Percentiles rank a stretch among this genome's conserved stretches.
These are phyloP conservation scores for Penicillium subrubescens DNA, from an alignment of 495 filamentous ascomycete species.

Conservation along the genomic window DNA sequence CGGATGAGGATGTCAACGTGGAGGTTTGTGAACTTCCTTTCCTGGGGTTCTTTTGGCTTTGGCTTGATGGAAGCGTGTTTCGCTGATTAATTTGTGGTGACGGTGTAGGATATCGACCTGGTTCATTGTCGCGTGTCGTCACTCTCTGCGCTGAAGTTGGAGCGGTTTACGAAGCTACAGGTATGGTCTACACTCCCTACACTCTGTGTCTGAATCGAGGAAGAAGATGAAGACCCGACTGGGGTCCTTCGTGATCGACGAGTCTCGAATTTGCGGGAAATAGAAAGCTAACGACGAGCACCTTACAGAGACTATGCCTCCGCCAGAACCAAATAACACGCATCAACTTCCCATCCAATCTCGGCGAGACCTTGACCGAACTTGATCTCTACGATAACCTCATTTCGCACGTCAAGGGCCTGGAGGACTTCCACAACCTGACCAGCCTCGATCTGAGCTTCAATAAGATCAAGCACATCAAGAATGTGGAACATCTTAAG, in stretches of 20 bases:
- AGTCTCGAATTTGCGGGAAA: not conserved
- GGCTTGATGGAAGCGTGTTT: not conserved
- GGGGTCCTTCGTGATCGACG: not conserved
- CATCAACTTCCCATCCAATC: constrained; percentile 64
- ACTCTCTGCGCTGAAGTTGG: constrained; percentile 74
- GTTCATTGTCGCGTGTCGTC: constrained; percentile 82
- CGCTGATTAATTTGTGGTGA: constrained; percentile 15
- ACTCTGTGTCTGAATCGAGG: not conserved
- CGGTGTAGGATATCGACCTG: constrained; percentile 79
- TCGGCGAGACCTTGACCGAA: constrained; percentile 71
- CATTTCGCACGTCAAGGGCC: constrained; percentile 82
- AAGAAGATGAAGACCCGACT: not conserved
- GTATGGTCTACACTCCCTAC: constrained; percentile 33
- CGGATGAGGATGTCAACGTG: constrained; percentile 60
- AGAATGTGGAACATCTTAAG: constrained; percentile 76
- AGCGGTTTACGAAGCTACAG: constrained; percentile 76
- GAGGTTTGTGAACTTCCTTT: constrained; percentile 44
- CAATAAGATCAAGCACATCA: constrained; percentile 99
- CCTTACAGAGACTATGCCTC: constrained; percentile 73
- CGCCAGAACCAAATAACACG: constrained; percentile 88
- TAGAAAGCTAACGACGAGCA: constrained; percentile 12
- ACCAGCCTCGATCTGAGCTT: constrained; percentile 88
- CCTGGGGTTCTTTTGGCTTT: not conserved
- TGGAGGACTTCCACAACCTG: constrained; percentile 75
- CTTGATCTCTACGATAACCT: constrained; percentile 98